These are phyloP conservation scores for Cunninghamia lanceolata DNA, from an alignment of 75 land plant species.

Conservation along the genomic window DNA sequence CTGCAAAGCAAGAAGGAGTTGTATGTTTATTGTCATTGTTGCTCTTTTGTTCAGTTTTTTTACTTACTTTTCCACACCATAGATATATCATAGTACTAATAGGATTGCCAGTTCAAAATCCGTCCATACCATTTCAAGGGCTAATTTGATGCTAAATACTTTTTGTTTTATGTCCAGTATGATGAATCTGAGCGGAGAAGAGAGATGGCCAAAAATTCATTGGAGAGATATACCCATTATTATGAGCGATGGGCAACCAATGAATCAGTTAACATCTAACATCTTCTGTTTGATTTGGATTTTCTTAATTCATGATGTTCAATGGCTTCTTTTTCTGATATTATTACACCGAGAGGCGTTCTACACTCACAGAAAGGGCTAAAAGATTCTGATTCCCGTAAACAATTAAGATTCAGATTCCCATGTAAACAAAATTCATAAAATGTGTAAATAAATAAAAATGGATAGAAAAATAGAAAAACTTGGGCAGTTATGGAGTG, in stretches of 20 bases:
- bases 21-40: constrained; percentile 33
- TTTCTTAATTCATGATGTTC: neutral
- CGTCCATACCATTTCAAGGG: neutral
- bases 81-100: neutral
- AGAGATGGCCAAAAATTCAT: constrained; percentile 95
- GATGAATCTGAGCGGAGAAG: constrained; percentile 92
- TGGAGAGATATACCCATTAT: constrained; percentile 96
- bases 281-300: neutral
- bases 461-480: too few relatives aligned
- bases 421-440: too few relatives aligned
- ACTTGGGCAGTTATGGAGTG: too few relatives aligned
- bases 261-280: constrained; percentile 55
- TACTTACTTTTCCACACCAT: neutral
- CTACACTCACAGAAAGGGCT: too few relatives aligned
- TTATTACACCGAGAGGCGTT: too few relatives aligned
- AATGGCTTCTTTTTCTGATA: neutral
- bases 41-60: neutral
- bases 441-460: too few relatives aligned
- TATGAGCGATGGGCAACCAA: constrained; percentile 98
- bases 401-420: too few relatives aligned
- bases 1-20: constrained; percentile 97
- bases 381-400: too few relatives aligned
- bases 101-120: neutral
- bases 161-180: constrained; percentile 43
- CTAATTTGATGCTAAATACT: neutral